Percentiles rank a stretch among this genome's conserved stretches.
phyloP scores from a whole-genome alignment of 2,329 filamentous ascomycete species.

The Aureobasidium uvarum region DNA sequence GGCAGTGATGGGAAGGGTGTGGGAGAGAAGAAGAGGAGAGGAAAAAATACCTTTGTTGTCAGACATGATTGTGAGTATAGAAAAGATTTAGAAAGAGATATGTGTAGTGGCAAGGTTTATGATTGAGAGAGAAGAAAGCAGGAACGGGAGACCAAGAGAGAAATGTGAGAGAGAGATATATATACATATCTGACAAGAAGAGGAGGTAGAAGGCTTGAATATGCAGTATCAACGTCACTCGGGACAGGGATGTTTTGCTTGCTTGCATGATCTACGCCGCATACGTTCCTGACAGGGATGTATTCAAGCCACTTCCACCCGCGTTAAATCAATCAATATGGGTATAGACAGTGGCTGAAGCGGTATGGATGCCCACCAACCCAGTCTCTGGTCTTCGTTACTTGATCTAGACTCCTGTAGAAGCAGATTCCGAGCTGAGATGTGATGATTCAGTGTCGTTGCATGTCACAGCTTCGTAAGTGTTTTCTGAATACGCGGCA shows the following conservation, averaged over 20 bases:
- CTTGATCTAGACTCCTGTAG: neutral
- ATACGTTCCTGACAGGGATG: conserved; percentile 4
- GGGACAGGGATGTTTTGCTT: neutral
- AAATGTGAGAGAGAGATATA: too few species aligned
- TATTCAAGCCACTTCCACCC: neutral
- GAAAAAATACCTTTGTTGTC: neutral
- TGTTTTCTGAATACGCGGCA: neutral
- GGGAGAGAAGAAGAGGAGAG: neutral
- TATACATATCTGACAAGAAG: neutral
- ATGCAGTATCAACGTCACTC: conserved; percentile 2
- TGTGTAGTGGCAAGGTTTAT: too few species aligned
- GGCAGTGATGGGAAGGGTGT: neutral
- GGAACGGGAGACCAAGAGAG: too few species aligned
- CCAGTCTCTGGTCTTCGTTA: neutral
- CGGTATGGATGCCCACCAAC: neutral
- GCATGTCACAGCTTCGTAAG: neutral
- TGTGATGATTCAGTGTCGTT: neutral
- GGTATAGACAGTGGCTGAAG: neutral
- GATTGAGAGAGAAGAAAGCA: too few species aligned
- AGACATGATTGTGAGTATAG: neutral
- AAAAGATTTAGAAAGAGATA: too few species aligned
- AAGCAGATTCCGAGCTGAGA: neutral
- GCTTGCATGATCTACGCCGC: conserved; percentile 1
- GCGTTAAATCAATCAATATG: neutral
- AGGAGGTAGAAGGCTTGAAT: neutral